Evolutionary conservation across 306 rosid genomes (phyloP), one percentile per base, ranked within the genome.

Genomic region (Rosa persica): DNA sequence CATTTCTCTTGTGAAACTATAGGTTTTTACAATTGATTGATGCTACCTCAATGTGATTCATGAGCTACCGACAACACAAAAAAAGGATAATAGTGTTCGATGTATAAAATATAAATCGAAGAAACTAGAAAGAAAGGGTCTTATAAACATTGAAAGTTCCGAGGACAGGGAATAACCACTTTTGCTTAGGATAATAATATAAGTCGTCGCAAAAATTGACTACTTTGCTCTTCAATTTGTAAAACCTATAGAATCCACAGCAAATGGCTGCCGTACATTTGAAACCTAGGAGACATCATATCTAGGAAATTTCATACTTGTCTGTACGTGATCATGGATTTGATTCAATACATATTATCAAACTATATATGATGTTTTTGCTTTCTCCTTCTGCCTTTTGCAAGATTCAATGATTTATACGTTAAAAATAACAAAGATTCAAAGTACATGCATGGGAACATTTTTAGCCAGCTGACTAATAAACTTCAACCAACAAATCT

Each of bases 231-330:
- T 19, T 72, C 19, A 10, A 34, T 51, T 65, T 38, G 25, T 49
- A 30, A 34, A 40, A 62, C 55, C 46, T 12, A 48, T 8, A 48
- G 38, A 64, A 64, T 65, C 64, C 62, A 27, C 5, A 1, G 34
- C 27, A 22, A 13, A 57, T 58, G 34, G 65, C 61, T 20, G 27
- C 61, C 61, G 4, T 58, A 58, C 8, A 27, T 58, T 55, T 55
- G 22, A 58, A 58, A 27, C 42, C 68, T 77, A 73, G 85, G 83
- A 83, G 83, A 83, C 89, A 77, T 34, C 83, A 79, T 77, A 77
- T 64, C 68, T 85, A 79, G 70, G 82, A 55, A 79, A 40, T 42
- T 72, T 72, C 61, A 76, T 69, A 75, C 51, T 38, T 80, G 83
- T 78, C 80, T 51, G 40, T 39, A 39, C 43, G 36, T 60, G 38